These are phyloP conservation scores for Ballota nigra DNA, from an alignment of 257 asterid genomes.

Conservation along the genomic window DNA sequence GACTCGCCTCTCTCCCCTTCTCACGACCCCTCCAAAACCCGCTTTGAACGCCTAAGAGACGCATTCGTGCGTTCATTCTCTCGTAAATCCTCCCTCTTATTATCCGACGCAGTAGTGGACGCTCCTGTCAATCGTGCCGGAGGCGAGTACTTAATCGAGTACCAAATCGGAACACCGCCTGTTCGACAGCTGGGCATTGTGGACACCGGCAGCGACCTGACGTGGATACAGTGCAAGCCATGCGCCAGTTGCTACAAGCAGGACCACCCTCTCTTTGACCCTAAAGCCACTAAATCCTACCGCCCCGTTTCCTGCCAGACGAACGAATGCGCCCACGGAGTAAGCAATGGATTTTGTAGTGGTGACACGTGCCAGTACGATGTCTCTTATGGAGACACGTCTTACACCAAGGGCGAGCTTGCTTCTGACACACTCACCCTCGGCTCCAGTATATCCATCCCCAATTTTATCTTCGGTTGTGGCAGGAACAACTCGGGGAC, in stretches of 20 bases:
- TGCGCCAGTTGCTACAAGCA: not conserved
- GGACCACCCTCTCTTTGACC: not conserved
- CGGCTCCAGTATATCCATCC: not conserved
- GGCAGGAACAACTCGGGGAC: constrained; percentile 34
- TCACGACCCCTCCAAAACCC: not conserved
- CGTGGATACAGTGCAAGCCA: not conserved
- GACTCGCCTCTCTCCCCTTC: constrained; percentile 43
- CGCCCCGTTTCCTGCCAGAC: not conserved
- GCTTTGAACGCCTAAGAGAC: not conserved
- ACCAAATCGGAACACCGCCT: not conserved
- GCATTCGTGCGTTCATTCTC: constrained; percentile 34
- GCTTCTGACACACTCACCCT: not conserved
- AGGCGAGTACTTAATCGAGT: not conserved
- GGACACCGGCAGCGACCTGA: not conserved
- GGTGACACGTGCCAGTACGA: no score
- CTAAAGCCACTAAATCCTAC: not conserved
- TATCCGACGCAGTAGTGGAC: not conserved
- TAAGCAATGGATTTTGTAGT: no score
- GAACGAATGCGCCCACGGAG: not conserved
- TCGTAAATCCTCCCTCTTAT: not conserved
- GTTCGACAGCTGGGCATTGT: no score
- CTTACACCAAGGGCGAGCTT: not conserved
- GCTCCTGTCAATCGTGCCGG: not conserved
- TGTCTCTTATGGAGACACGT: not conserved
- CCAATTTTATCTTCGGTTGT: not conserved